Evolutionary conservation across 2,329 filamentous ascomycete genomes (phyloP), one percentile per base, ranked within the genome.

Genomic region (Orbilia blumenaviensis): DNA sequence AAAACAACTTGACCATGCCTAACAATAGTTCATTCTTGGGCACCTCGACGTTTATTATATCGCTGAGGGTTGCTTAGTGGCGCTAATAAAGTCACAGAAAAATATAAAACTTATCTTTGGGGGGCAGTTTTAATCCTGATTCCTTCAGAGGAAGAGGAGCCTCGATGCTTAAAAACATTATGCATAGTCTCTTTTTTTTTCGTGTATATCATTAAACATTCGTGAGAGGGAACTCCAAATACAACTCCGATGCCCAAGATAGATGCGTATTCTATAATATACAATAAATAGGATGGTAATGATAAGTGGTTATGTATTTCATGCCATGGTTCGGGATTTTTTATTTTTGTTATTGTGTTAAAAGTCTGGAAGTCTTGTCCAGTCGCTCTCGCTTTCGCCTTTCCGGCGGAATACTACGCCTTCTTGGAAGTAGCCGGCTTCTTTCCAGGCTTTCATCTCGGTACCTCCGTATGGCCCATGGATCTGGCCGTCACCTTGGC

Each of bases 371-470:
- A 78, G 66, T 23, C 73, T 63, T n/a, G 79, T 78, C 79, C 78
- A 80, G 7, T 73, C 75, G 9, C n/a, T 85, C 23, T 87, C 86
- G 50, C 86, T 85, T 9, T 87, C 88, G 5, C 84, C 87, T 75
- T 83, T 85, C 78, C 89, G 87, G 80, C 94, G 94, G 81, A 94
- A 94, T 23, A 97, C 93, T 0, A 92, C 92, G 78, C 95, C 91
- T 10, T 90, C 91, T 41, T 71, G 63, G 83, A 99, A 99, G 82
- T 98, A 98, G 1, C 95, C 95, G 23, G 93, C 93, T 77, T 92
- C 89, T 79, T 91, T 89, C 95, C 95, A 99, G 1, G 92, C 91
- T 80, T 89, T 88, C 95, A 99, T 98, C 38, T 91, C 94, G 3
- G 86, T 82, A 6, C 87, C 88, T 81, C 97, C 93, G 82, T 93